Evolutionary conservation across 148 eudicot genomes (phyloP), one percentile per base, ranked within the genome.

Genomic region (Vaccinium darrowii): DNA sequence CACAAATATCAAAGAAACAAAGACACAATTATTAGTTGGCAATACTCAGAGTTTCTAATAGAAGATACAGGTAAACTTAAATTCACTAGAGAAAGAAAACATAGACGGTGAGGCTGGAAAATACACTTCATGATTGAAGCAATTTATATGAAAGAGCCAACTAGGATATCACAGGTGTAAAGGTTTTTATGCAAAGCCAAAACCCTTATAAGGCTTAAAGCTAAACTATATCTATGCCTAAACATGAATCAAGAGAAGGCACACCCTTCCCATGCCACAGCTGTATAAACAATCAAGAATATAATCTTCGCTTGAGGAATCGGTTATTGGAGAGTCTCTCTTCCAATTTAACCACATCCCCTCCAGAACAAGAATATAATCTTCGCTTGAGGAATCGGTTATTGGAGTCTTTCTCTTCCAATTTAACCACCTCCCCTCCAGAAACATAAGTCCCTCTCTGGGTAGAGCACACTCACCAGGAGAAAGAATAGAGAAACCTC

Each of bases 1-100:
- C 71, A 81, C 25, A 84, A 74, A 60, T 57, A 81, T 25, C 43
- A 33, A 78, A 43, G 81, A 72, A 27, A 81, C 49, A 69, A 78
- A 84, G 67, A 85, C 33, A 50, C 53, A 74, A 58, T 52, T 13
- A 51, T 78, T 53, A 85, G 82, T 25, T 52, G 16, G 36, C 39
- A 23, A 21, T 81, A 39, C 19, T 21, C 16, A 36, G 21, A 69
- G 43, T 69, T 39, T 47, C 18, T 5, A 3, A 11, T 23, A 63
- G 8, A 21, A 14, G 19, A 81, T 62, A 60, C 14, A 36, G 7
- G 11, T 3, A 80, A 10, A 27, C 57, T 56, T 3, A 36, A 27
- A 60, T 80, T 16, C 30, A n/a, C 62, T 43, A 21, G 53, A 60
- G 19, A 72, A 65, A n/a, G 30, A 21, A 49, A n/a, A 81, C 67